Base-by-base conservation (phyloP, 352 stramenopile genomes). In the Globisporangium canariense region DNA sequence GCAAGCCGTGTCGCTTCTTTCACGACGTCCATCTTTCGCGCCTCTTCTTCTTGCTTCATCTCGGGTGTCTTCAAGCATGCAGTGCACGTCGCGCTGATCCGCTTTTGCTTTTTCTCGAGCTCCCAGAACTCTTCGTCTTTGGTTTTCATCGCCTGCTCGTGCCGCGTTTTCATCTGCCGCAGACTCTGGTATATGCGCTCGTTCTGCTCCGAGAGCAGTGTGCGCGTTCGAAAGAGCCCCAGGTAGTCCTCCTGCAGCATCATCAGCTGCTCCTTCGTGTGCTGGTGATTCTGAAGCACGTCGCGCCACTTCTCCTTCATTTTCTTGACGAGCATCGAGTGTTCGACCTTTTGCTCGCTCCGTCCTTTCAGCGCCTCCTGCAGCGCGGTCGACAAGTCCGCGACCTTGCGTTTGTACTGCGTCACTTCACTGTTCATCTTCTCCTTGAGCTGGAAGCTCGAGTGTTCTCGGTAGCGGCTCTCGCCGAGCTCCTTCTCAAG, bases 161-260 rank as follows among this genome's bases (percentile, higher is more conserved):
- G 72, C 3, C 70, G 68, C 20, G 50, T 18, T 63, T 83, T 88
- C 62, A 86, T 70, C 50, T 79, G 62, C 22, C 71, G 68, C 63
- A 88, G 70, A 18, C 64, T 68, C 65, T 85, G 65, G 54, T 73
- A 70, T 36, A 89, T 62, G 25, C 71, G 71, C 10, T 85, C 68
- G 56, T 83, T 85, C 61, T 88, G 76, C 54, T 80, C 71, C 16
- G 76, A 56, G 4, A 85, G 60, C 28, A 61, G 62, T 2, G 64
- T 47, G 16, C 81, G 75, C 34, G 74, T 79, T 4, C 71, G 79
- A 25, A 78, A 92, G 14, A 90, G 69, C 1, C 76, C 81, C n/a
- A 76, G 73, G 64, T 89, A 92, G 60, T 90, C 83, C 61, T 91
- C 82, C 52, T 89, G 78, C 0, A 91, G 59, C 82, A 89, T 89